These are phyloP conservation scores for Zygotorulaspora sp. DNA, from an alignment of 805 yeast genomes.

Conservation along the genomic window DNA sequence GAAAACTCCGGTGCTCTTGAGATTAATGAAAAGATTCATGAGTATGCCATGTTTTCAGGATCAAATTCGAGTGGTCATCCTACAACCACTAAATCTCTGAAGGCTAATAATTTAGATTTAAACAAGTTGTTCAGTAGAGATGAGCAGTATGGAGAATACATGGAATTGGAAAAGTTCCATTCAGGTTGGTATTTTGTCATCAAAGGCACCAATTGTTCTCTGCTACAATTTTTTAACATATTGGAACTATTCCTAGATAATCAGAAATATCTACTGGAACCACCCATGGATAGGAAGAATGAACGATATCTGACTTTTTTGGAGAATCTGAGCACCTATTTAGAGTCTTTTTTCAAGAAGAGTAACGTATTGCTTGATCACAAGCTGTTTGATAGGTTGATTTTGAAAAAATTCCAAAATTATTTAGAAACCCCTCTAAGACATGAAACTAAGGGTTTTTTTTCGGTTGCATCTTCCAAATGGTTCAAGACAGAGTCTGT, in stretches of 20 bases:
- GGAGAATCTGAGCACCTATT: constrained; percentile 43
- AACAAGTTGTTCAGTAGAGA: constrained; percentile 50
- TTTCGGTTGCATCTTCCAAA: constrained; percentile 62
- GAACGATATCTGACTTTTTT: constrained; percentile 45
- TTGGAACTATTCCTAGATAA: constrained; percentile 41
- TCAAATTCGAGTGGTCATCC: constrained; percentile 13
- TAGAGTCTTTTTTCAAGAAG: constrained; percentile 44
- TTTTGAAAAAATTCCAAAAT: constrained; percentile 10
- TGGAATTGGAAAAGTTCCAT: constrained; percentile 55
- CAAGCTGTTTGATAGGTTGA: constrained; percentile 18
- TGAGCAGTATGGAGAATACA: constrained; percentile 59
- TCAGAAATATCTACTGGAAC: constrained; percentile 24
- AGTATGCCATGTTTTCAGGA: constrained; percentile 28
- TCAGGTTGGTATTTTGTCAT: constrained; percentile 49
- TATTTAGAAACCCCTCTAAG: constrained; percentile 22
- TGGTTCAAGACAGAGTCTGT: constrained; percentile 60
- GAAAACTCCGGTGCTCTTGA: constrained; percentile 27
- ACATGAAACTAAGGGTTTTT: constrained; percentile 34
- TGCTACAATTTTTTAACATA: constrained; percentile 47
- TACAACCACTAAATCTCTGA: constrained; percentile 42
- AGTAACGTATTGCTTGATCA: constrained; percentile 47
- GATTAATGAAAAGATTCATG: constrained; percentile 11
- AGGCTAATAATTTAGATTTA: constrained; percentile 46
- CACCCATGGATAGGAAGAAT: constrained; percentile 31
- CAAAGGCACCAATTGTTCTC: constrained; percentile 37